Conservation (phyloP, 139 green algal species). For the Desmodesmus armatus region DNA sequence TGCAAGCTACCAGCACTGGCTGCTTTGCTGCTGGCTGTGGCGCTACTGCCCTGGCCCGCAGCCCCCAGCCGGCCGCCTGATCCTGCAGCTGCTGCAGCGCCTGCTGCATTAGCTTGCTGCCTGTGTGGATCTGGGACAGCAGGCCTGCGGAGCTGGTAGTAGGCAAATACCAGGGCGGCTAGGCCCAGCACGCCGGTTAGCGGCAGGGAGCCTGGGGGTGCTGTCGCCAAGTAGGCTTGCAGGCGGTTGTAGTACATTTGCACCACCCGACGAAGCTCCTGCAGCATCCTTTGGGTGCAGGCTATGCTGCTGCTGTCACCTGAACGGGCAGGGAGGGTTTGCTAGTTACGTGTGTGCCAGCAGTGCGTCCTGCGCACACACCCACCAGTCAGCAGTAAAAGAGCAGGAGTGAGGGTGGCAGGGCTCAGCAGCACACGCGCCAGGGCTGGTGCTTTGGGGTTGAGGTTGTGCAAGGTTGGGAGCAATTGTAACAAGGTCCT, state of each 20-base stretch:
- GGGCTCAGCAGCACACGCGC: too few relatives aligned
- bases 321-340: neutral
- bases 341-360: neutral
- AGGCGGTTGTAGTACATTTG: conserved; percentile 42
- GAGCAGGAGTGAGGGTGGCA: too few relatives aligned
- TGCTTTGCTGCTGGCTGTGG: neutral
- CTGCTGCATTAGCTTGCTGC: neutral
- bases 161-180: conserved; percentile 61
- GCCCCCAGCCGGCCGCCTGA: neutral
- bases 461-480: too few relatives aligned
- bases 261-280: conserved; percentile 27
- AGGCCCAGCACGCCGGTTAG: conserved; percentile 74
- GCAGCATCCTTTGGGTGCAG: conserved; percentile 6
- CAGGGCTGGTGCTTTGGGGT: too few relatives aligned
- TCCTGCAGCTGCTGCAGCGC: neutral
- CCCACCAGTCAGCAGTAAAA: too few relatives aligned
- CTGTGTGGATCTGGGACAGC: conserved; percentile 3
- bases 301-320: neutral
- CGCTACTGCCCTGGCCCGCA: neutral
- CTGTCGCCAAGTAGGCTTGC: conserved; percentile 34
- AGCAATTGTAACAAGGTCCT: too few relatives aligned
- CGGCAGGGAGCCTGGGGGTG: conserved; percentile 50
- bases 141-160: conserved; percentile 53
- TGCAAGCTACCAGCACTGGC: neutral
- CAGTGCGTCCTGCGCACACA: too few relatives aligned